Percentiles rank a stretch among this genome's conserved stretches.
These are phyloP conservation scores for Fragaria nilgerrensis DNA, from an alignment of 306 rosid genomes.

Conservation along the genomic window DNA sequence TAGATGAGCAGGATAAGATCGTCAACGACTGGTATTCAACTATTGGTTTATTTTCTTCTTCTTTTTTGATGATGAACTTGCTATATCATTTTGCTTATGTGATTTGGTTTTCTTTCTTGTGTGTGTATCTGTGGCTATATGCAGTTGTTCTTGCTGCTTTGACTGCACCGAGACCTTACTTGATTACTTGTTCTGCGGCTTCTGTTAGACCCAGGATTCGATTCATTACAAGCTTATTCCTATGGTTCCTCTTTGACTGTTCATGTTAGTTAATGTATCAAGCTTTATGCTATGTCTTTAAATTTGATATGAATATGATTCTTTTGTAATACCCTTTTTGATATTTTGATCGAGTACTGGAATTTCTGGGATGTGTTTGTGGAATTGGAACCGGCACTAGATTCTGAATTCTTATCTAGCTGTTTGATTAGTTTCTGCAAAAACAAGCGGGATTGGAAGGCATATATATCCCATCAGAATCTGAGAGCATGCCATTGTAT, in stretches of 20 bases:
- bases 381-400: neutral
- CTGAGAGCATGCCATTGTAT: neutral
- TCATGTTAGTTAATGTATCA: neutral
- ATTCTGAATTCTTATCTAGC: too few species aligned
- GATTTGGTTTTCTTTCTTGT: neutral
- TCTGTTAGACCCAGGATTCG: slow-evolving; percentile 28
- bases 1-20: slow-evolving; percentile 47
- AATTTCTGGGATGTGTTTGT: neutral
- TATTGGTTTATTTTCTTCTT: neutral
- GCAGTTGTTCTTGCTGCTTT: slow-evolving; percentile 71
- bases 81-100: neutral
- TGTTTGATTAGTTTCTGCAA: neutral
- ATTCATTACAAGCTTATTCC: neutral
- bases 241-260: neutral
- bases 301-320: neutral
- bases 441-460: neutral
- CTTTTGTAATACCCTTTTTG: neutral
- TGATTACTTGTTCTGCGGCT: slow-evolving; percentile 53
- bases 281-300: neutral
- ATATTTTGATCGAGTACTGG: neutral
- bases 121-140: slow-evolving; percentile 7
- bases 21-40: slow-evolving; percentile 47
- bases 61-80: neutral
- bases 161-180: slow-evolving; percentile 46
- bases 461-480: neutral